Evolutionary conservation across 2,329 filamentous ascomycete species (phyloP).

Genomic region (Leptographium procerum): DNA sequence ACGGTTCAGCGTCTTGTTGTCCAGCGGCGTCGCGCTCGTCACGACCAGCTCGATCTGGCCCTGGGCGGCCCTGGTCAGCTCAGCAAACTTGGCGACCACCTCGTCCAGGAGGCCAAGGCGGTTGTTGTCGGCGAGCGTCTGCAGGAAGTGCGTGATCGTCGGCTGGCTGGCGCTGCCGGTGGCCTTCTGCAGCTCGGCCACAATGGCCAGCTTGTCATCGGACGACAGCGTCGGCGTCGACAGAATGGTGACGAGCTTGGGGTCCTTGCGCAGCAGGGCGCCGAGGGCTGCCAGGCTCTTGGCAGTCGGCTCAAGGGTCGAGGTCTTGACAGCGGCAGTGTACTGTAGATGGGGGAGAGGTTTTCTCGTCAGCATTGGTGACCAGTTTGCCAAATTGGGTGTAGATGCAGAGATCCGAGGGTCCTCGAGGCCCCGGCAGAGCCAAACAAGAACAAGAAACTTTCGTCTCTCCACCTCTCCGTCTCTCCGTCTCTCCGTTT

Average conservation of each 20-base stretch:
- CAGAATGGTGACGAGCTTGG: slow-evolving; percentile 69
- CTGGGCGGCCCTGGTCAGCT: slow-evolving; percentile 76
- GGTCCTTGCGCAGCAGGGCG: slow-evolving; percentile 66
- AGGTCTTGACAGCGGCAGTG: slow-evolving; percentile 86
- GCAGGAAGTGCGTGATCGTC: slow-evolving; percentile 88
- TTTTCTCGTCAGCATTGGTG: no score
- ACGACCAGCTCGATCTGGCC: slow-evolving; percentile 92
- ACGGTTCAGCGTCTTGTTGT: slow-evolving; percentile 73
- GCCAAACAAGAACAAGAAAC: no score
- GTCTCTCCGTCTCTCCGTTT: no score
- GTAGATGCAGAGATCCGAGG: no score
- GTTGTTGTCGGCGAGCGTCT: slow-evolving; percentile 92
- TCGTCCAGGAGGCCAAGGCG: slow-evolving; percentile 70
- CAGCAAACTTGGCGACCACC: slow-evolving; percentile 76
- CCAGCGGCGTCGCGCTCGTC: slow-evolving; percentile 79
- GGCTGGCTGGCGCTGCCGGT: slow-evolving; percentile 57
- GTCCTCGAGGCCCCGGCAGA: no score
- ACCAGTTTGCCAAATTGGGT: no score
- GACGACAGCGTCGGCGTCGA: slow-evolving; percentile 65
- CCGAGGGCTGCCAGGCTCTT: slow-evolving; percentile 64
- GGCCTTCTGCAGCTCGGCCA: slow-evolving; percentile 80
- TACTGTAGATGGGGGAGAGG: slow-evolving; percentile 49
- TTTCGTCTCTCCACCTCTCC: no score
- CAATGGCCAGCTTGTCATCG: slow-evolving; percentile 74
- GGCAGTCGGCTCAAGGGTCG: slow-evolving; percentile 73